A percentile compares a stretch with the other conserved stretches of the same genome.
These are phyloP conservation scores for Gossypium australe DNA, from an alignment of 345 rosid genomes.

Conservation along the genomic window DNA sequence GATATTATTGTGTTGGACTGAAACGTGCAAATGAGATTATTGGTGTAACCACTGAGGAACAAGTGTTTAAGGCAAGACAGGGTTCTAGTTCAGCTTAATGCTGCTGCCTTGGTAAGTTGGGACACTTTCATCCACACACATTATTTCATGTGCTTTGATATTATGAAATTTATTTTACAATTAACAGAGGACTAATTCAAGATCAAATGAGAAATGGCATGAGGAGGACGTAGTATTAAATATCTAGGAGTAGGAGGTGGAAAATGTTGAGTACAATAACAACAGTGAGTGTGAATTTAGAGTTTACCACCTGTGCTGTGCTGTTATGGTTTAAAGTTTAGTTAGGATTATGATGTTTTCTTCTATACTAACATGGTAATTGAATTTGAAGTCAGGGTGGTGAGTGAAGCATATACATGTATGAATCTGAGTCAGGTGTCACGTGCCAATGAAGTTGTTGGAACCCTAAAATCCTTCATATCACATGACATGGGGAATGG, in stretches of 20 bases:
- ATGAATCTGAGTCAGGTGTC: background rate
- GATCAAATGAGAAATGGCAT: too few species aligned
- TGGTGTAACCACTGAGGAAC: conserved; percentile 83
- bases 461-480: background rate
- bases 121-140: background rate
- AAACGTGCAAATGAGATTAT: conserved; percentile 84
- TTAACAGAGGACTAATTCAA: background rate
- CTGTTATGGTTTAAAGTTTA: background rate
- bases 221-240: too few species aligned
- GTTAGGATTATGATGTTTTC: background rate
- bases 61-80: conserved; percentile 73
- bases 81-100: conserved; percentile 36
- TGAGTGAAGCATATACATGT: too few species aligned
- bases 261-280: too few species aligned
- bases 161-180: background rate
- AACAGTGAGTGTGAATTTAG: too few species aligned
- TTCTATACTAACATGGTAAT: background rate
- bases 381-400: too few species aligned
- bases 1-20: conserved; percentile 62
- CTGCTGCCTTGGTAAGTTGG: conserved; percentile 16
- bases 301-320: background rate
- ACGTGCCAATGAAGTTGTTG: background rate
- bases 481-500: background rate
- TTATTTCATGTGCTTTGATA: too few species aligned
- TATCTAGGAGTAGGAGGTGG: too few species aligned